A percentile compares a stretch with the other conserved stretches of the same genome.
Evolutionary conservation across 441 rosid genomes (phyloP).

Genomic region (Corymbia citriodora): DNA sequence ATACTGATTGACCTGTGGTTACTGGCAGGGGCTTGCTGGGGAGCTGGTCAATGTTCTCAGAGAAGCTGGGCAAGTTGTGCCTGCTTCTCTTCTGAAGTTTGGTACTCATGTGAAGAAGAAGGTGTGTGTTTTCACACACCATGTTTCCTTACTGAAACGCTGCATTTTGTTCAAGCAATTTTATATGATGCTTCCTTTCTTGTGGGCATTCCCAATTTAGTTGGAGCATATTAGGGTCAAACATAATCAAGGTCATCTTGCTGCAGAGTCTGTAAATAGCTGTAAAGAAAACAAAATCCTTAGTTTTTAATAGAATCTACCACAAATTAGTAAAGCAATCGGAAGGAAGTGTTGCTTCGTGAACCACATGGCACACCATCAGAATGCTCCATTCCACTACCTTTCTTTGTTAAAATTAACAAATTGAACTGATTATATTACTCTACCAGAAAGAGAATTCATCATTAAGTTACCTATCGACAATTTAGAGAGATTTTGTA

Average conservation of each 20-base stretch:
- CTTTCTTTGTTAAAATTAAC: neutral
- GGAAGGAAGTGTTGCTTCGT: neutral
- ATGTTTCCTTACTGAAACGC: neutral
- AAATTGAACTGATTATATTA: neutral
- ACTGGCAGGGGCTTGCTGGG: slow-evolving; percentile 74
- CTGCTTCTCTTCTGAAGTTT: slow-evolving; percentile 73
- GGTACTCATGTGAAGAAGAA: slow-evolving; percentile 98
- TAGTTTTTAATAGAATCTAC: neutral
- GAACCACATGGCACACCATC: neutral
- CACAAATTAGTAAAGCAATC: neutral
- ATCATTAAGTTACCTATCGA: neutral
- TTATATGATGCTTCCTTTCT: neutral
- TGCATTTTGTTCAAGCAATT: neutral
- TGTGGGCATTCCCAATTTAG: neutral
- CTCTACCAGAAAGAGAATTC: neutral
- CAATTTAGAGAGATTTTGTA: neutral
- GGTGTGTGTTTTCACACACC: slow-evolving; percentile 28
- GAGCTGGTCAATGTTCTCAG: slow-evolving; percentile 91
- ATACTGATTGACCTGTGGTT: neutral
- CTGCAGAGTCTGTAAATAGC: neutral
- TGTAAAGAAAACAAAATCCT: neutral
- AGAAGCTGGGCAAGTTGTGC: slow-evolving; percentile 91
- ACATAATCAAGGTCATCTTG: neutral
- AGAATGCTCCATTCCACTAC: neutral
- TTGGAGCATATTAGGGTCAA: neutral